These are phyloP conservation scores for Ophiorrhiza pumila DNA, from an alignment of 257 asterid species.

Conservation along the genomic window DNA sequence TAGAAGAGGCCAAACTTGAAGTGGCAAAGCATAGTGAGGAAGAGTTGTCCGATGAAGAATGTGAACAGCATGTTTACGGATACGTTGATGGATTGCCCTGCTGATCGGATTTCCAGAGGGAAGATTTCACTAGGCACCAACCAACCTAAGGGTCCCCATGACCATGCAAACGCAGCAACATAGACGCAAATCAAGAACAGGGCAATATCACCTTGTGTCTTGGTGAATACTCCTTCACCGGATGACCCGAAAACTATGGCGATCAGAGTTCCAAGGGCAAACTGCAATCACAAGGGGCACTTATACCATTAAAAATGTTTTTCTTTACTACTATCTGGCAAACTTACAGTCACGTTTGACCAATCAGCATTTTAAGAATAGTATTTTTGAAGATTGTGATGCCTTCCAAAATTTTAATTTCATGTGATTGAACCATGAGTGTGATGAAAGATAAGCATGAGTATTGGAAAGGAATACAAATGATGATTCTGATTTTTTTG, in stretches of 20 bases:
- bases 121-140: conserved; percentile 60
- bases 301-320: background rate
- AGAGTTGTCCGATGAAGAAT: conserved; percentile 44
- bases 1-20: conserved; percentile 46
- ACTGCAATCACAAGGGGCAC: conserved; percentile 1
- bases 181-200: conserved; percentile 45
- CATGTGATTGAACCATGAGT: no score
- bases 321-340: no score
- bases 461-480: no score
- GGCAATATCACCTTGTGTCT: conserved; percentile 29
- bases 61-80: conserved; percentile 47
- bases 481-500: no score
- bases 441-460: no score
- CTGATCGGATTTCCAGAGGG: conserved; percentile 52
- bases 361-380: no score
- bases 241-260: conserved; percentile 31
- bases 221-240: conserved; percentile 33
- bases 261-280: conserved; percentile 27
- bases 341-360: no score
- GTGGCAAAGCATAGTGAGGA: conserved; percentile 39
- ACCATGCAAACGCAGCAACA: conserved; percentile 62
- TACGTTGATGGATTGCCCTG: conserved; percentile 45
- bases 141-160: conserved; percentile 76
- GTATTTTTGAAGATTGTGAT: no score
- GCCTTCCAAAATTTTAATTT: no score